phyloP scores from a whole-genome alignment of 176 grass and related monocot species.

The Aegilops sharonensis region DNA sequence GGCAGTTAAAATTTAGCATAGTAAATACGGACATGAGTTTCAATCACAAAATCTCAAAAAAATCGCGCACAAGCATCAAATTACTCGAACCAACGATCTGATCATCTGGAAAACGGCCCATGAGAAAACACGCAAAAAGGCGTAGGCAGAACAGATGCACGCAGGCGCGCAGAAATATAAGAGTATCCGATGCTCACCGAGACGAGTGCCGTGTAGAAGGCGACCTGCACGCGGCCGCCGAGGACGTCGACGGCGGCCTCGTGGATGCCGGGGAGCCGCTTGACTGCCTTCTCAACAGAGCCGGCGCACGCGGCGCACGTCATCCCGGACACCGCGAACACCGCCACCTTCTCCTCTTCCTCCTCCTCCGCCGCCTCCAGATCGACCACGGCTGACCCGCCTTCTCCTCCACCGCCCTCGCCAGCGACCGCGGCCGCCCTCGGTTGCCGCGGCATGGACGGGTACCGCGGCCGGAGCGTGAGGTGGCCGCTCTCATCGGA shows the following conservation, averaged over 20 bases:
- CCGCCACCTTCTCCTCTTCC: slow-evolving; percentile 45
- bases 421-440: neutral
- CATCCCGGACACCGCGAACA: slow-evolving; percentile 79
- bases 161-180: no score
- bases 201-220: slow-evolving; percentile 70
- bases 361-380: slow-evolving; percentile 38
- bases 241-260: slow-evolving; percentile 88
- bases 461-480: slow-evolving; percentile 58
- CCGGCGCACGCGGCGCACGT: slow-evolving; percentile 86
- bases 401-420: slow-evolving; percentile 3
- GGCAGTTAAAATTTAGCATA: no score
- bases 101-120: no score
- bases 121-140: no score
- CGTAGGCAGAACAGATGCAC: no score
- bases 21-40: no score
- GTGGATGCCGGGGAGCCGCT: slow-evolving; percentile 84
- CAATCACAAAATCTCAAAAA: no score
- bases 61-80: no score
- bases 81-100: no score
- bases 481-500: slow-evolving; percentile 42
- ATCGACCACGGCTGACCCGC: neutral
- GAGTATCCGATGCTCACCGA: slow-evolving; percentile 43
- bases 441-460: slow-evolving; percentile 73
- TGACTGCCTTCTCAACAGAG: slow-evolving; percentile 93
- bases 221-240: slow-evolving; percentile 68